Evolutionary conservation across 1,139 yeast species (phyloP), one percentile per base, ranked within the genome.

Genomic region (Pichia sp.): DNA sequence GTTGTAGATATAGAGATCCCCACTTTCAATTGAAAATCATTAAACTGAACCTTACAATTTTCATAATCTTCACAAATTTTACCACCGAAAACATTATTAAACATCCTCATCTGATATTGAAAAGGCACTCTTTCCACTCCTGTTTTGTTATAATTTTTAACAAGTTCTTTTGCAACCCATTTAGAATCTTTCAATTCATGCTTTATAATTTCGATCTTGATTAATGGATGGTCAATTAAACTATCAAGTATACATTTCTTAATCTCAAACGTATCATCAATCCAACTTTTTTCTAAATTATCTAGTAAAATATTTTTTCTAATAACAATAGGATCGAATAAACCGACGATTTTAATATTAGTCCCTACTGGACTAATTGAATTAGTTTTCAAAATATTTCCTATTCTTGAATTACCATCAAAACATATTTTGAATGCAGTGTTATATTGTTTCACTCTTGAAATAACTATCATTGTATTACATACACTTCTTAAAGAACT

Each of bases 321-420:
- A 2, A 85, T 89, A 0, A 90, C 89, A 2, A 77, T 43, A 34
- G 66, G 69, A 22, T 67, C 62, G 57, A 82, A 82, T 22, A 85
- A 46, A 46, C 76, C 72, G 5, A 65, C 55, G 0, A 78, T 72
- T 0, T 60, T 47, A 1, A 82, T 71, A 0, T 60, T 51, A 0
- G 94, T 81, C 0, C 95, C 94, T 1, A 27, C 30, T 4, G 39
- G 44, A 2, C 47, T 35, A 12, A 26, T 30, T 6, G 29, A 7
- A 29, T 35, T 29, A 31, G 32, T 29, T 12, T 41, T 42, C 4
- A 46, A 22, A 11, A 45, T 33, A 11, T 36, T 34, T 0, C 49
- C 47, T 6, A 49, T 40, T 4, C 30, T 29, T 23, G 39, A 30
- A 30, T 42, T 44, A 2, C 55, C 56, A 12, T 42, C 25, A 39